Evolutionary conservation across 2,329 filamentous ascomycete species (phyloP), one percentile per base, ranked within the genome.

Genomic region (Onygenales sp.): DNA sequence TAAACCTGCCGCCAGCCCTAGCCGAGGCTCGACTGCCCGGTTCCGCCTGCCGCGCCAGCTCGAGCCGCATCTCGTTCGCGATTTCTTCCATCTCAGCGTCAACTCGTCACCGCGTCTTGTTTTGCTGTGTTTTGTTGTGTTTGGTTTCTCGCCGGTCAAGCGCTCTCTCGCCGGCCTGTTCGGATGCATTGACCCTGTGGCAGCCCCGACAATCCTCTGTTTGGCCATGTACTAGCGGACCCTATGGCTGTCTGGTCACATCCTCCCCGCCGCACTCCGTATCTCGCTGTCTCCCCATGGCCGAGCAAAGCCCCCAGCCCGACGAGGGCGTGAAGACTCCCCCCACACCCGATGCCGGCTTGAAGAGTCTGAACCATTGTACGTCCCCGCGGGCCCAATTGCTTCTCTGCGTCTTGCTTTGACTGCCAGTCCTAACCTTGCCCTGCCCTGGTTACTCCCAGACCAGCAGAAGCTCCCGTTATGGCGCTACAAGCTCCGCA

Each of bases 401-500:
- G 6, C 33, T 6, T 37, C 11, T 9, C 13, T 52, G 43, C 47
- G 57, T 53, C 56, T 33, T 21, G 52, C 44, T 44, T 49, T 50
- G 46, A 34, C 34, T 40, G 37, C 42, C 33, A 33, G 34, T 37
- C 21, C 31, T n/a, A 13, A 36, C 17, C 21, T 32, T 36, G 45
- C 31, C 11, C 17, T 17, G 17, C 17, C 17, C 17, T 17, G 17
- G 2, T 36, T 36, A 42, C 37, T 34, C 36, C 54, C 65, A 95
- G 90, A 95, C 72, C 89, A 86, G 65, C 82, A 83, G 67, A 84
- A 84, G 60, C 82, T 98, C 54, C 91, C 93, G 52, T 71, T 71
- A 79, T 97, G 93, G 93, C 85, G 93, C 63, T 95, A 96, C 74
- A 75, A 77, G 57, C 73, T 95, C 61, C 88, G 93, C 67, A 86